Evolutionary conservation across 768 basidiomycete species (phyloP).

Genomic region (Cantharellus anzutake): DNA sequence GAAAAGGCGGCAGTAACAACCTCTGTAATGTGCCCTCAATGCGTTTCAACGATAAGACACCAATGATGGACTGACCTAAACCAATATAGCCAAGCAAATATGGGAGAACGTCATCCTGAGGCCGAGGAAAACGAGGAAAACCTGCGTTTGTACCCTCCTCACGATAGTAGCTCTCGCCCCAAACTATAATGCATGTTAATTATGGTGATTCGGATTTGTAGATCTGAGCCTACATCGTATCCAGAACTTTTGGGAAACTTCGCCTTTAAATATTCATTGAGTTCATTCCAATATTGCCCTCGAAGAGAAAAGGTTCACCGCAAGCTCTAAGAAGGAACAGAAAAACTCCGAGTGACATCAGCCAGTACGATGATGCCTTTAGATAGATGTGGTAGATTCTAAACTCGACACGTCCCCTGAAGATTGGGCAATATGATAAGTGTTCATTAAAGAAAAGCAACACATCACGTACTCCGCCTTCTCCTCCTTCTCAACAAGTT

Average conservation of each 20-base stretch:
- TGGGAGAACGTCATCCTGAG: neutral
- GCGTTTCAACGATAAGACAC: neutral
- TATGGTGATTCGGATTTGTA: neutral
- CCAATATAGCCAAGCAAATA: neutral
- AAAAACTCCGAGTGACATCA: neutral
- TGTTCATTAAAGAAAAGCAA: neutral
- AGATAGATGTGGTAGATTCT: slow-evolving; percentile 22
- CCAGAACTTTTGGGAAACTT: neutral
- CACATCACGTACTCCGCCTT: slow-evolving; percentile 10
- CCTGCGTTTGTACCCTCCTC: neutral
- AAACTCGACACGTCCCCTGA: slow-evolving; percentile 18
- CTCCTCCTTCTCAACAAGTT: slow-evolving; percentile 18
- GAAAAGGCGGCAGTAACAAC: neutral
- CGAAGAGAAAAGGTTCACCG: neutral
- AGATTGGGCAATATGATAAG: neutral
- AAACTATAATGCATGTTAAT: slow-evolving; percentile 27
- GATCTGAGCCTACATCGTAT: neutral
- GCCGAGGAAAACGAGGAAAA: neutral
- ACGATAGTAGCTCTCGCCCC: slow-evolving; percentile 43
- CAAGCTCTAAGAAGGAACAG: neutral
- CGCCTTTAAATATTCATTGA: neutral
- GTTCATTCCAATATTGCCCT: neutral
- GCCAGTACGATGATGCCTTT: slow-evolving; percentile 11
- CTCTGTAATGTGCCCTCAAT: neutral
- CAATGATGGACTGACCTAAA: neutral